These are phyloP conservation scores for Sugiyamaella boreocaroliniensis DNA, from an alignment of 805 yeast species.

Conservation along the genomic window DNA sequence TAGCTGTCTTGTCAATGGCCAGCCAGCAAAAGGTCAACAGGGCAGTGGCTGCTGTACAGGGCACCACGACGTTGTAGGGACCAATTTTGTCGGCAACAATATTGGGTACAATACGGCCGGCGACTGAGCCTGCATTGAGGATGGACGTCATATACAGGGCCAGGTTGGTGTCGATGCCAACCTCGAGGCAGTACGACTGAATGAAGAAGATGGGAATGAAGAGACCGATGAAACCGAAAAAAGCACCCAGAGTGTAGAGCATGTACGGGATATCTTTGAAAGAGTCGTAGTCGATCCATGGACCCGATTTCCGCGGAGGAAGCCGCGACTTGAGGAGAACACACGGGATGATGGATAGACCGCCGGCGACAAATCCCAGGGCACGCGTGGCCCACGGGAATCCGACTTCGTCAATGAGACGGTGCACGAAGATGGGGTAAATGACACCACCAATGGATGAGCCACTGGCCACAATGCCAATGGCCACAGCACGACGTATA, in stretches of 20 bases:
- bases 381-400: conserved; percentile 45
- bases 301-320: conserved; percentile 24
- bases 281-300: conserved; percentile 19
- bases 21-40: conserved; percentile 20
- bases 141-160: conserved; percentile 29
- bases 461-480: conserved; percentile 43
- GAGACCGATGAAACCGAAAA: conserved; percentile 37
- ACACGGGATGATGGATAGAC: conserved; percentile 22
- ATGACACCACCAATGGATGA: conserved; percentile 46
- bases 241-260: conserved; percentile 15
- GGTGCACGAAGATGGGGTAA: conserved; percentile 42
- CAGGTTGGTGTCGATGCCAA: conserved; percentile 19
- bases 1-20: conserved; percentile 20
- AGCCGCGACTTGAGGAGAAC: conserved; percentile 21
- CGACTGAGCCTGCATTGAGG: conserved; percentile 32
- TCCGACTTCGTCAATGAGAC: conserved; percentile 38
- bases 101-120: conserved; percentile 48
- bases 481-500: conserved; percentile 38
- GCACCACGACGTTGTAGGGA: conserved; percentile 34
- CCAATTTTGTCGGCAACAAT: conserved; percentile 43
- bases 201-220: conserved; percentile 31
- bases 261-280: conserved; percentile 18
- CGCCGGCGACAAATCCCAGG: conserved; percentile 37
- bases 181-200: conserved; percentile 26
- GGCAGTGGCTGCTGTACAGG: conserved; percentile 19